These are phyloP conservation scores for Isatis tinctoria DNA, from an alignment of 345 rosid genomes.

Conservation along the genomic window DNA sequence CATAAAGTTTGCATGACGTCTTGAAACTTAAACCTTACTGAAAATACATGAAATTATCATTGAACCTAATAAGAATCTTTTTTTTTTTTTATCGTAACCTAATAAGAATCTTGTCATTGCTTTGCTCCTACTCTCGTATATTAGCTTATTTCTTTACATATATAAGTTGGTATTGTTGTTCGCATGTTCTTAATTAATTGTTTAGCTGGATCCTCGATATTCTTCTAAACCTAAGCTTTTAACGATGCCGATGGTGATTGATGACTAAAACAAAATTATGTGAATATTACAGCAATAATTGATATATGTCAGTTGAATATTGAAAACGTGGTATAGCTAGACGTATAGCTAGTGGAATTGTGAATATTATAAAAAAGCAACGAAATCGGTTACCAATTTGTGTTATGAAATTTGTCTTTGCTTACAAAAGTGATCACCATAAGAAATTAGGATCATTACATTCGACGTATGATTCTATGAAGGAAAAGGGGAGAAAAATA, in stretches of 20 bases:
- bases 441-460: not conserved
- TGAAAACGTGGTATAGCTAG: too few species aligned
- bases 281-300: too few species aligned
- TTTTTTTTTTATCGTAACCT: too few species aligned
- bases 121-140: not conserved
- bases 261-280: too few species aligned
- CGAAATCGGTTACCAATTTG: not conserved
- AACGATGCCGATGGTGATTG: not conserved
- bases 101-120: not conserved
- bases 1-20: constrained; percentile 14
- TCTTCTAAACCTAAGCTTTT: not conserved
- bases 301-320: too few species aligned
- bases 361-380: not conserved
- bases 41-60: not conserved
- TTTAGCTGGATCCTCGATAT: not conserved
- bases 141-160: not conserved
- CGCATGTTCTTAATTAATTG: not conserved
- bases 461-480: not conserved
- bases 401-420: not conserved
- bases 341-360: too few species aligned
- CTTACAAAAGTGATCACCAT: not conserved
- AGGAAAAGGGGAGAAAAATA: not conserved
- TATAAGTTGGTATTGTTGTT: not conserved
- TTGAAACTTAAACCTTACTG: not conserved
- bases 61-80: constrained; percentile 3